These are phyloP conservation scores for Larix kaempferi DNA, from an alignment of 75 land plant species.

Conservation along the genomic window DNA sequence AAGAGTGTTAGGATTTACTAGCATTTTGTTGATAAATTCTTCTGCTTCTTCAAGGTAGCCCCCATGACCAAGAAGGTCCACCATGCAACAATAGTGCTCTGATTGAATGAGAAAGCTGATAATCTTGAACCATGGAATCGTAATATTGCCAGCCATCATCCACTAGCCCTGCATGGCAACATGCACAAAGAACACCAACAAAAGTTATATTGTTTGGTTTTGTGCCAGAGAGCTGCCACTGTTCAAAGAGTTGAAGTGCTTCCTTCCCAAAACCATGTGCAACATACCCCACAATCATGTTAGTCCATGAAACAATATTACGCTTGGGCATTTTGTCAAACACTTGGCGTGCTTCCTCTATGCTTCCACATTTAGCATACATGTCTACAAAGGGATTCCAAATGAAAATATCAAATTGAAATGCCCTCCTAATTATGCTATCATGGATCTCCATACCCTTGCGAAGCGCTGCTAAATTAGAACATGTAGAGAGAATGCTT, in stretches of 20 bases:
- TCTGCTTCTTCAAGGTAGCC: conserved; percentile 12
- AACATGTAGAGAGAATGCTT: conserved; percentile 28
- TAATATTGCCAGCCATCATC: conserved; percentile 18
- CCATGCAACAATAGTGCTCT: conserved; percentile 20
- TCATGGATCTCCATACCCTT: conserved; percentile 36
- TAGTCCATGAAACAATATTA: conserved; percentile 33
- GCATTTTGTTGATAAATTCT: conserved; percentile 12
- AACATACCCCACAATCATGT: conserved; percentile 47
- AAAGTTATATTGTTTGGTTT: conserved; percentile 17
- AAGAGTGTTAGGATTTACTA: conserved; percentile 8
- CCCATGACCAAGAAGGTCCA: conserved; percentile 22
- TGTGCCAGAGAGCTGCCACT: conserved; percentile 17
- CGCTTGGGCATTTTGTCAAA: conserved; percentile 20
- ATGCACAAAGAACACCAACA: conserved; percentile 17
- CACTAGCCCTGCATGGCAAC: conserved; percentile 26
- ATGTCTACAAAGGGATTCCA: conserved; percentile 29
- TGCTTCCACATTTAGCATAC: conserved; percentile 48
- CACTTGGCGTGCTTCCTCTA: conserved; percentile 22
- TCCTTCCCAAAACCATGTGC: conserved; percentile 26
- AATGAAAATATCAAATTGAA: conserved; percentile 19
- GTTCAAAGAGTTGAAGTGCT: conserved; percentile 28
- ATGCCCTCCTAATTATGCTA: conserved; percentile 14
- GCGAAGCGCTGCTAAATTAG: conserved; percentile 16
- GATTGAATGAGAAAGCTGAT: conserved; percentile 4
- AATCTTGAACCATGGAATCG: conserved; percentile 13